Evolutionary conservation across 148 eudicot genomes (phyloP).

Genomic region (Limonium bicolor): DNA sequence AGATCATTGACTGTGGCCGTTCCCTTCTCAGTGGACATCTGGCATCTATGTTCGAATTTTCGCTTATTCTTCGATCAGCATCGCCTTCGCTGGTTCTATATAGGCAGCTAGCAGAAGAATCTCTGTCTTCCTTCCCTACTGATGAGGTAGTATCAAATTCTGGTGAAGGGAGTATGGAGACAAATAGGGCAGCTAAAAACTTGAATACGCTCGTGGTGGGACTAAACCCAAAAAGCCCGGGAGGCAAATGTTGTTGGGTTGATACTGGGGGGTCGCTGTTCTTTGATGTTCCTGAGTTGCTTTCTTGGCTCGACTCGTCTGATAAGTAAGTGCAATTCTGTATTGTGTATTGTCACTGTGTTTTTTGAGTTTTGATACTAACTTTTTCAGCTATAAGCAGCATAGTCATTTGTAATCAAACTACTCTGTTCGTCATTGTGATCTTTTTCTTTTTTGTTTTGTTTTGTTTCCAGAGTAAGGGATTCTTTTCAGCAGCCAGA

Average conservation of each 20-base stretch:
- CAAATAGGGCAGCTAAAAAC: conserved; percentile 16
- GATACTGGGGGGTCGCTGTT: conserved; percentile 65
- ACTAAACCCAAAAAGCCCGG: conserved; percentile 43
- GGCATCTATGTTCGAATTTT: conserved; percentile 72
- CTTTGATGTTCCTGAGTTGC: conserved; percentile 50
- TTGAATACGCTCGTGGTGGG: conserved; percentile 41
- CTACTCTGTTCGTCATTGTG: background rate
- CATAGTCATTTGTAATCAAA: background rate
- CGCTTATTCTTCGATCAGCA: conserved; percentile 83
- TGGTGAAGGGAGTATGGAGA: conserved; percentile 18
- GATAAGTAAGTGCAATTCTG: conserved; percentile 39
- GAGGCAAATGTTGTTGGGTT: conserved; percentile 95
- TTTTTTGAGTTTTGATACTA: no score
- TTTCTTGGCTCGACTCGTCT: conserved; percentile 37
- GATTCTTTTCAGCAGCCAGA: conserved; percentile 75
- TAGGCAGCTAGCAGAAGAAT: conserved; percentile 85
- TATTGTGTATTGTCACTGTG: background rate
- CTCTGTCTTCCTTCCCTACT: conserved; percentile 82
- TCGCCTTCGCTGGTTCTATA: conserved; percentile 82
- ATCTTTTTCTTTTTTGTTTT: background rate
- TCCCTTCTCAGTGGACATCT: conserved; percentile 52
- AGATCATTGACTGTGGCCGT: conserved; percentile 49
- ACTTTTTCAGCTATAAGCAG: background rate
- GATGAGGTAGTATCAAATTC: conserved; percentile 32
- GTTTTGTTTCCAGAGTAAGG: conserved; percentile 26